These are phyloP conservation scores for Apostasia ramifera DNA, from an alignment of 106 monocot genomes.

Conservation along the genomic window DNA sequence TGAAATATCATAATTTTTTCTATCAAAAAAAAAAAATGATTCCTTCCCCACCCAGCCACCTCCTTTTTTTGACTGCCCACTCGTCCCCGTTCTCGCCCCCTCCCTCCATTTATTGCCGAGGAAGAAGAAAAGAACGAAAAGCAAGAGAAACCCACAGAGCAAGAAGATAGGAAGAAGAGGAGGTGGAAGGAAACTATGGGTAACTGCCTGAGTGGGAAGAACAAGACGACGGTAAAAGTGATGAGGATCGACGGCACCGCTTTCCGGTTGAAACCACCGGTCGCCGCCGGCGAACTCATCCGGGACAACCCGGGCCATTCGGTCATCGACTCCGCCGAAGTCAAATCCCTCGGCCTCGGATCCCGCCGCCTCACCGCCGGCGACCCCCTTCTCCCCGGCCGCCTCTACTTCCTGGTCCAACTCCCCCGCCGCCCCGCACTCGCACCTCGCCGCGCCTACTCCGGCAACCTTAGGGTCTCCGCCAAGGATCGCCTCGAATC, in stretches of 20 bases:
- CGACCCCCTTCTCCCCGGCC: conserved; percentile 9
- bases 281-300: conserved; percentile 8
- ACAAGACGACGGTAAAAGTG: conserved; percentile 20
- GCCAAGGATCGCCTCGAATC: conserved; percentile 53
- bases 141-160: background rate
- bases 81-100: too few species aligned
- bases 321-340: conserved; percentile 24
- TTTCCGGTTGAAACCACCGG: conserved; percentile 13
- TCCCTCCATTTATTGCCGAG: too few species aligned
- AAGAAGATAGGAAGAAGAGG: background rate
- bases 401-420: conserved; percentile 28
- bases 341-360: conserved; percentile 16
- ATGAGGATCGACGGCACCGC: conserved; percentile 37
- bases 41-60: too few species aligned
- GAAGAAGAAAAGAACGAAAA: background rate
- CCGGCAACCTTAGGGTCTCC: conserved; percentile 24
- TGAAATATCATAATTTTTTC: too few species aligned
- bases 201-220: conserved; percentile 16
- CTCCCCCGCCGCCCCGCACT: conserved; percentile 24
- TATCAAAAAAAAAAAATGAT: too few species aligned
- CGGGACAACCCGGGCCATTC: conserved; percentile 15
- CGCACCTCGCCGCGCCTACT: conserved; percentile 34
- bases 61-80: too few species aligned
- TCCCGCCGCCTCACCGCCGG: conserved; percentile 13
- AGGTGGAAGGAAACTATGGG: conserved; percentile 9